Conservation (phyloP, 768 basidiomycete species). For the Tulasnella sp. region DNA sequence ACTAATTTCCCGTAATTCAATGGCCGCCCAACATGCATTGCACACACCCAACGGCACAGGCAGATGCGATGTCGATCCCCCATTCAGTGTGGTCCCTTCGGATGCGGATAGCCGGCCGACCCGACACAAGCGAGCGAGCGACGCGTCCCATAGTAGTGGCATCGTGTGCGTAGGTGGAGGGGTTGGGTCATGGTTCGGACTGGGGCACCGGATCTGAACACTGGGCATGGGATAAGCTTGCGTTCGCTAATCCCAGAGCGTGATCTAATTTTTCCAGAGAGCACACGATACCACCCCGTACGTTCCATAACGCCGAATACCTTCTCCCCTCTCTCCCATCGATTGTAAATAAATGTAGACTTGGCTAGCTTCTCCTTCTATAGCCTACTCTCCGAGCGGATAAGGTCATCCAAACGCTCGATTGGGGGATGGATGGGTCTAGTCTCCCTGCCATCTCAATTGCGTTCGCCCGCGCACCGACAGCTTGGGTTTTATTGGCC, state of each 20-base stretch:
- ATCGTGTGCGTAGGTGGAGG: not conserved
- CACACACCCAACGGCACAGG: not conserved
- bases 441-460: not conserved
- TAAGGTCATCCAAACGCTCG: not conserved
- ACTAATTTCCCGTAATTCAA: not conserved
- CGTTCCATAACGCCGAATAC: slow-evolving; percentile 1
- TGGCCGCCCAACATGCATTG: not conserved
- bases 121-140: not conserved
- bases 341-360: slow-evolving; percentile 5
- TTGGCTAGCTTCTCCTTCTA: not conserved
- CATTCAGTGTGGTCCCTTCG: not conserved
- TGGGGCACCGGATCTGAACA: slow-evolving; percentile 1
- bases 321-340: not conserved
- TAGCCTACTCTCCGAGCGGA: not conserved
- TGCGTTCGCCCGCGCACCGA: not conserved
- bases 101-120: not conserved
- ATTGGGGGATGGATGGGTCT: slow-evolving; percentile 3
- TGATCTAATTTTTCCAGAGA: too few species aligned
- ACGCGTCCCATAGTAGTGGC: not conserved
- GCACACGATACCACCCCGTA: not conserved
- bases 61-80: not conserved
- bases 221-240: not conserved
- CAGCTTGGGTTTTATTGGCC: not conserved
- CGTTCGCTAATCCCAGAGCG: not conserved
- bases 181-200: not conserved